Base-by-base conservation (phyloP, 2,329 filamentous ascomycete genomes). In the Dryadomyces quercus-mongolicae region DNA sequence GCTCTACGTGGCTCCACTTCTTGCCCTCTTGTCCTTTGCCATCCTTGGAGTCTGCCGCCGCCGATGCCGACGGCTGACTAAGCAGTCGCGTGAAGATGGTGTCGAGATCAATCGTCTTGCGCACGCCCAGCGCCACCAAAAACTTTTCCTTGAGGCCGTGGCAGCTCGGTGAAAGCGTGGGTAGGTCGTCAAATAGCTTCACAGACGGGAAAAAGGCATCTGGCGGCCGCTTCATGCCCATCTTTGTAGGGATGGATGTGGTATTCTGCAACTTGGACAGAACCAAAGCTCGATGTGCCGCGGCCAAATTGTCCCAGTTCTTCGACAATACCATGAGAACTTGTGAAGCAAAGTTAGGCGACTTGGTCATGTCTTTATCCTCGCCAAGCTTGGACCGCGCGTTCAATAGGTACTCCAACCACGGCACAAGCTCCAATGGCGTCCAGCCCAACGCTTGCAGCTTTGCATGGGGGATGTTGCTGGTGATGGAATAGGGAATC, bases 161-260 rank as follows among this genome's bases (percentile, higher is more conserved):
- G 46, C 91, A 82, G 13, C 81, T 82, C 59, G 84, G 80, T 1
- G 97, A 82, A 2, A 60, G 21, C 13, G 85, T 84, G 0, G 93
- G 91, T 16, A 98, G 74, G 65, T 98, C 93, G 58, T 96, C 90
- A 63, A 98, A 98, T 0, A 98, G 74, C 66, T 89, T 93, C 42
- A 98, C 93, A n/a, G 82, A 86, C 2, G 88, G 82, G 64, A 98
- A 96, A 67, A 96, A 98, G 0, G 93, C 84, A 60, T 97, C 90
- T 3, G 74, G 71, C 5, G 93, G 93, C 60, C 80, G 86, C 61
- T 76, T 85, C 91, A 98, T 94, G 8, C 93, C 93, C 60, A 84
- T 70, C 65, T 89, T 96, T 0, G 93, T 97, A 0, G 93, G 93
- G 64, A 98, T 88, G 31, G 95, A 79, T 0, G 88, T 79, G 51